Conservation (phyloP, 2,329 filamentous ascomycete genomes). For the Trichoderma oligosporum region DNA sequence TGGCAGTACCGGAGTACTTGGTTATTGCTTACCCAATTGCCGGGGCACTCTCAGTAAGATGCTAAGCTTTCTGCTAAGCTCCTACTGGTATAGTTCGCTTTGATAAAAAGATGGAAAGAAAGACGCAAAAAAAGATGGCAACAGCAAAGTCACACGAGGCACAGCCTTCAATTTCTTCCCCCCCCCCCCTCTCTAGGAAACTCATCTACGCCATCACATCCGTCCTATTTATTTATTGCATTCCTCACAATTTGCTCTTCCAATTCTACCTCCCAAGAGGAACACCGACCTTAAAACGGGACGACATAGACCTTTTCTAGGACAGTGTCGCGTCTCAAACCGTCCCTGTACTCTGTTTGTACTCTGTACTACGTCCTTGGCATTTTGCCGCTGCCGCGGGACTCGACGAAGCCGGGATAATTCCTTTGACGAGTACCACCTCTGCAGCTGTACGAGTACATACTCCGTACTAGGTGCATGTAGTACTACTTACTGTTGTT, state of each 20-base stretch:
- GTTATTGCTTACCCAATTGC: no score
- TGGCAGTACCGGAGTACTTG: no score
- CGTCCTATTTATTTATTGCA: neutral
- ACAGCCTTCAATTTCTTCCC: conserved; percentile 4
- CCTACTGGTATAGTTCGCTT: neutral
- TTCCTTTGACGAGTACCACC: neutral
- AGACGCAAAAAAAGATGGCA: conserved; percentile 13
- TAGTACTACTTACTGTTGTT: neutral
- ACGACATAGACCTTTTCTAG: neutral
- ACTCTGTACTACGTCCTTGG: conserved; percentile 7
- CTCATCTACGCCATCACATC: neutral
- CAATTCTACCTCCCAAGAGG: neutral
- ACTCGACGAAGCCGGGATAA: conserved; percentile 1
- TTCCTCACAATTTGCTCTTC: neutral
- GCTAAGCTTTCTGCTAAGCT: conserved; percentile 15
- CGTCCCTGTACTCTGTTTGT: no score
- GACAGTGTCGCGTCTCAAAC: neutral
- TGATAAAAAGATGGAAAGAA: neutral
- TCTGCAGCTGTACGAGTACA: neutral
- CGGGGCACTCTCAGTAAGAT: no score
- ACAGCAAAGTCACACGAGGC: conserved; percentile 1
- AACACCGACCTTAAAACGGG: neutral
- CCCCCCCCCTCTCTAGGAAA: neutral
- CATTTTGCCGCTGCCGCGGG: conserved; percentile 13
- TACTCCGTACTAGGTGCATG: conserved; percentile 4